phyloP scores from a whole-genome alignment of 2,329 filamentous ascomycete species.

The Hortaea werneckii region DNA sequence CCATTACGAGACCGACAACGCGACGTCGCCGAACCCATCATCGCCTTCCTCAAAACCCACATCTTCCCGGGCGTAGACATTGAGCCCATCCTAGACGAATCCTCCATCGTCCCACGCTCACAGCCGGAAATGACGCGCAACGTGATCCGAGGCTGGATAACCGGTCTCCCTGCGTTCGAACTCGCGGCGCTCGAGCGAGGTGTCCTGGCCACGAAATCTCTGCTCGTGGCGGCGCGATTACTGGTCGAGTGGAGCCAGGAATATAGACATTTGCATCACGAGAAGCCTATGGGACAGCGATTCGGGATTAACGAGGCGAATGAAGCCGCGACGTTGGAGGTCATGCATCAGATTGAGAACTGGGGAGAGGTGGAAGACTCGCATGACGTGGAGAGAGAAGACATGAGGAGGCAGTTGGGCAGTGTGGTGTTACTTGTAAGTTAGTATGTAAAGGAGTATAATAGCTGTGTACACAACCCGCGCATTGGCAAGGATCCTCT shows the following conservation, averaged over 20 bases:
- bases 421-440: slow-evolving; percentile 70
- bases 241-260: slow-evolving; percentile 81
- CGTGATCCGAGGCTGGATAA: slow-evolving; percentile 68
- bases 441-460: slow-evolving; percentile 5
- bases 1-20: slow-evolving; percentile 62
- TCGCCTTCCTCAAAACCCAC: slow-evolving; percentile 57
- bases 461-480: no score
- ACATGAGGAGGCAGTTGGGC: slow-evolving; percentile 76
- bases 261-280: slow-evolving; percentile 40
- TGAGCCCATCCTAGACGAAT: slow-evolving; percentile 65
- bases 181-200: slow-evolving; percentile 78
- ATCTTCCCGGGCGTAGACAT: slow-evolving; percentile 82
- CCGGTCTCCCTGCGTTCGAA: slow-evolving; percentile 63
- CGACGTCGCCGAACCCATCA: slow-evolving; percentile 57
- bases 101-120: slow-evolving; percentile 62
- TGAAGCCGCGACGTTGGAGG: slow-evolving; percentile 67
- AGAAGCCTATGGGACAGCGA: slow-evolving; percentile 10
- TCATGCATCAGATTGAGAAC: slow-evolving; percentile 76
- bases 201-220: slow-evolving; percentile 74
- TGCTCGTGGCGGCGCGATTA: slow-evolving; percentile 66
- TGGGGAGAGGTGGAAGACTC: slow-evolving; percentile 99
- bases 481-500: no score
- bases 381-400: slow-evolving; percentile 90
- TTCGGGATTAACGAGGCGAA: slow-evolving; percentile 82
- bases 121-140: slow-evolving; percentile 68